Conservation (phyloP, 129 eudicot genomes). For the Apium graveolens region DNA sequence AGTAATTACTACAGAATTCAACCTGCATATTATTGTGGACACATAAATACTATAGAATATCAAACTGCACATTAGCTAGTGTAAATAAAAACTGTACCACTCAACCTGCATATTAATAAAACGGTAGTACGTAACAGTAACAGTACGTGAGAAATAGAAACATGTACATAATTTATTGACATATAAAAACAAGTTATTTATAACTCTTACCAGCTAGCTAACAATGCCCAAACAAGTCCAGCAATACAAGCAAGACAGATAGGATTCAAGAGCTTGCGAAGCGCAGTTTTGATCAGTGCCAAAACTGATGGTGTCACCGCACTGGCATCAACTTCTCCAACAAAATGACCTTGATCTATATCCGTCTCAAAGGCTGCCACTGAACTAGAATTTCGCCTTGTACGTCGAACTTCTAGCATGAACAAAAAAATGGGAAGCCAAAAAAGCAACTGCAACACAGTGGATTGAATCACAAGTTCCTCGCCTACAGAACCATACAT, state of each 20-base stretch:
- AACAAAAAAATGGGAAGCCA: slow-evolving; percentile 36
- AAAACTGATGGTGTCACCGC: slow-evolving; percentile 13
- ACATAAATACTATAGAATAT: too few species aligned
- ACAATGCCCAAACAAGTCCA: slow-evolving; percentile 38
- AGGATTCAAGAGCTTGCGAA: slow-evolving; percentile 33
- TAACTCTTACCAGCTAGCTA: slow-evolving; percentile 28
- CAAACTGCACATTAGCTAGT: too few species aligned
- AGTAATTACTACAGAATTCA: too few species aligned
- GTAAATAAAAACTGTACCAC: too few species aligned
- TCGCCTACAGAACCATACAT: slow-evolving; percentile 47
- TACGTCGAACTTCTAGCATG: slow-evolving; percentile 34
- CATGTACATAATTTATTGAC: too few species aligned
- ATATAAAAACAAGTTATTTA: too few species aligned
- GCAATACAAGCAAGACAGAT: slow-evolving; percentile 30
- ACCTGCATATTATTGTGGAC: too few species aligned
- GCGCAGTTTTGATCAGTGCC: slow-evolving; percentile 25
- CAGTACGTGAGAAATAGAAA: too few species aligned
- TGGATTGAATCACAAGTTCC: slow-evolving; percentile 41
- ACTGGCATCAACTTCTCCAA: background rate
- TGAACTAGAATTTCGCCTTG: background rate
- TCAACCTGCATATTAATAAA: too few species aligned
- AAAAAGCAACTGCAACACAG: slow-evolving; percentile 34
- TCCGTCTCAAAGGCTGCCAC: background rate
- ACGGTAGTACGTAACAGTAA: too few species aligned
- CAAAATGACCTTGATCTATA: slow-evolving; percentile 13